Conservation (phyloP, 1,139 yeast genomes). For the Ogataea hybrid region DNA sequence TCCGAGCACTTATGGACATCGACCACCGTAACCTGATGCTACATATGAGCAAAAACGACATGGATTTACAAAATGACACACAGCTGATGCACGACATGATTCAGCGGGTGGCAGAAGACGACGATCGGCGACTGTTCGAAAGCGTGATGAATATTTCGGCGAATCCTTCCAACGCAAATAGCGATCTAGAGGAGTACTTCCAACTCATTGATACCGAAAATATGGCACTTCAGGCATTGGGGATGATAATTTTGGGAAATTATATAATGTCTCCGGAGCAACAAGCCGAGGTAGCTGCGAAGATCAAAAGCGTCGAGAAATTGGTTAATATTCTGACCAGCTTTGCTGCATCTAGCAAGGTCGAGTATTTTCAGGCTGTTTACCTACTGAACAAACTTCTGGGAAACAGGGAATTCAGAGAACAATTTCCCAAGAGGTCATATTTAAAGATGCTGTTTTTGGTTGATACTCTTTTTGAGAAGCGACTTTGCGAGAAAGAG, state of each 20-base stretch:
- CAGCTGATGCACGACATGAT: constrained; percentile 3
- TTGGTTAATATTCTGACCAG: constrained; percentile 2
- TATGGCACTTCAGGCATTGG: constrained; percentile 3
- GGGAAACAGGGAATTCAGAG: not conserved
- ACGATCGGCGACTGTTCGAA: constrained; percentile 2
- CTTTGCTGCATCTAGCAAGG: not conserved
- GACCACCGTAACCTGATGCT: not conserved
- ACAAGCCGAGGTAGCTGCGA: constrained; percentile 1
- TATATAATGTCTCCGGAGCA: constrained; percentile 12
- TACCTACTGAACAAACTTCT: constrained; percentile 17
- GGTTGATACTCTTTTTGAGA: not conserved
- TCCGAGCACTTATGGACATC: not conserved
- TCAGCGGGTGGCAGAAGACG: not conserved
- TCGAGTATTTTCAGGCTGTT: constrained; percentile 11
- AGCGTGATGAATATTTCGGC: constrained; percentile 14
- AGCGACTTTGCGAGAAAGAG: not conserved
- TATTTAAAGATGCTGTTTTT: not conserved
- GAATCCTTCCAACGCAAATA: constrained; percentile 10
- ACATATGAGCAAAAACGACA: constrained; percentile 4
- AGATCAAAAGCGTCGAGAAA: not conserved
- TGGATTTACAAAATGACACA: constrained; percentile 9
- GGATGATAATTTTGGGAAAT: constrained; percentile 18
- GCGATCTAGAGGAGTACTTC: constrained; percentile 8
- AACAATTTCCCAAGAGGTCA: not conserved
- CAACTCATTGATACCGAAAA: not conserved